These are phyloP conservation scores for Lobulomyces angularis DNA, from an alignment of 192 early-diverging fungal genomes.

Conservation along the genomic window DNA sequence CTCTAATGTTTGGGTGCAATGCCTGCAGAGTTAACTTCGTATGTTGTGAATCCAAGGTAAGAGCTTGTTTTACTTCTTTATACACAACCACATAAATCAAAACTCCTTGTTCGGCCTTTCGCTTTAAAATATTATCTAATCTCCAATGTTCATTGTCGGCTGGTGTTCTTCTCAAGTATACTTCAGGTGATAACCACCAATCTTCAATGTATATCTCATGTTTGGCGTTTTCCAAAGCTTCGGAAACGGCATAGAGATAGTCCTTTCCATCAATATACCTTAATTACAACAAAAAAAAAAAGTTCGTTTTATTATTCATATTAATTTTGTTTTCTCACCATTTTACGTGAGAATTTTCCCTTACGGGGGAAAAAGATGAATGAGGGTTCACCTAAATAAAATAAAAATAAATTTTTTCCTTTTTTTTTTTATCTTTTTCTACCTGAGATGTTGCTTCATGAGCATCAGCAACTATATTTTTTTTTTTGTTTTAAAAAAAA, in stretches of 20 bases:
- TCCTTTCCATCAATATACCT: slow-evolving; percentile 62
- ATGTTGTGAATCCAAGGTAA: slow-evolving; percentile 58
- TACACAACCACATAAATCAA: slow-evolving; percentile 74
- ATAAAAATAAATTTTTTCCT: no score
- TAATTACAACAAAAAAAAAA: no score
- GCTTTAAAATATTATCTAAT: slow-evolving; percentile 62
- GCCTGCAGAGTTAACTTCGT: slow-evolving; percentile 59
- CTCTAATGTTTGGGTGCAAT: slow-evolving; percentile 60
- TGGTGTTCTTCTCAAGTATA: slow-evolving; percentile 67
- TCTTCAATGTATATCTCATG: slow-evolving; percentile 58
- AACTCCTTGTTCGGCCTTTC: slow-evolving; percentile 71
- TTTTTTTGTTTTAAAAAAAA: no score
- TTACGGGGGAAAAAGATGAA: no score
- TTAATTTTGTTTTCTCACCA: no score
- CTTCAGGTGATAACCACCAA: slow-evolving; percentile 84
- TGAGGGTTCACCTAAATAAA: no score
- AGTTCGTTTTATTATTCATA: slow-evolving; percentile 41
- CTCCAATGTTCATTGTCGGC: slow-evolving; percentile 62
- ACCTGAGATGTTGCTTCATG: no score
- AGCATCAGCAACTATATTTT: no score
- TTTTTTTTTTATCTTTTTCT: no score
- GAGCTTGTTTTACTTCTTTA: slow-evolving; percentile 64
- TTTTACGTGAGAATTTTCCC: no score
- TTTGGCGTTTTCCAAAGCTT: slow-evolving; percentile 57
- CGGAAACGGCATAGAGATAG: slow-evolving; percentile 62